Percentiles rank a stretch among this genome's conserved stretches.
phyloP scores from a whole-genome alignment of 2,329 filamentous ascomycete genomes.

The Fusarium annulatum region DNA sequence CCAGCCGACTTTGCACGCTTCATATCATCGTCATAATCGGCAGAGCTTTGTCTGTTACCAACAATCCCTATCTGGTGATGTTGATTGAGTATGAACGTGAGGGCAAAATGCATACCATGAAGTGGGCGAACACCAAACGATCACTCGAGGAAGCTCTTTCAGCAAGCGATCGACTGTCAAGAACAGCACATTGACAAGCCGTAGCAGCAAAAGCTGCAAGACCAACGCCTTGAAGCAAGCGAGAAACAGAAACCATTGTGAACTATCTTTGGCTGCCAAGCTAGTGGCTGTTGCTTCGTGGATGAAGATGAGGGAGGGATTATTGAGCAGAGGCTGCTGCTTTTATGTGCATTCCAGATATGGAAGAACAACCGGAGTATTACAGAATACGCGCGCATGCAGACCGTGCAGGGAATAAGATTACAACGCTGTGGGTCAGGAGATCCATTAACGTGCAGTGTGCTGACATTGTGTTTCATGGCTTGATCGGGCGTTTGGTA shows the following conservation, averaged over 20 bases:
- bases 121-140: conserved; percentile 32
- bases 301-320: neutral
- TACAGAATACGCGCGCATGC: neutral
- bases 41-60: conserved; percentile 53
- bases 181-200: conserved; percentile 4
- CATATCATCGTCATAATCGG: conserved; percentile 61
- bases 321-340: neutral
- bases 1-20: conserved; percentile 55
- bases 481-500: neutral
- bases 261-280: neutral
- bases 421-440: neutral
- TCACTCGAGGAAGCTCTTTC: conserved; percentile 26
- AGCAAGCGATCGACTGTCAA: conserved; percentile 3
- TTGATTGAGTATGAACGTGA: neutral
- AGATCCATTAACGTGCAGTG: neutral
- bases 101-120: conserved; percentile 15
- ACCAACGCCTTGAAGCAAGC: conserved; percentile 11
- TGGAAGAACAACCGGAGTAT: too few species aligned
- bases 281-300: neutral
- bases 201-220: conserved; percentile 12
- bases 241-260: conserved; percentile 18
- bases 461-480: neutral
- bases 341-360: neutral
- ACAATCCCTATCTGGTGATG: conserved; percentile 56
- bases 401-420: neutral